Evolutionary conservation across 78 protist species (phyloP), one percentile per base, ranked within the genome.

Genomic region (Guillardia theta): DNA sequence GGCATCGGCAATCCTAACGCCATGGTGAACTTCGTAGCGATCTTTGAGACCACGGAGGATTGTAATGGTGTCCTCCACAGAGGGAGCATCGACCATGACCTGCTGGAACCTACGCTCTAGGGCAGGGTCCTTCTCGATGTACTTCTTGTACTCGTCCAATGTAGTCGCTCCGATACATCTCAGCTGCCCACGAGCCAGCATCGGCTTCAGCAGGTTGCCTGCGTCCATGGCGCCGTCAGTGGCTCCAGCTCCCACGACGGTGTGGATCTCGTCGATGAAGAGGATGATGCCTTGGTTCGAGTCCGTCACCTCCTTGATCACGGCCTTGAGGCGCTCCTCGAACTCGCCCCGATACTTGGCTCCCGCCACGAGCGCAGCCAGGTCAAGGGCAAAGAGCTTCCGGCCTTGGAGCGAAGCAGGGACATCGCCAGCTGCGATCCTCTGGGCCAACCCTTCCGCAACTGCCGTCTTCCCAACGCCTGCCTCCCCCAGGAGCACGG

Each of bases 131-230:
- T 98, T 98, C 96, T 99, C 99, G 47, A 99, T 95, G 94, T 98
- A 92, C 95, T 98, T 88, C 21, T 98, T 54, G 95, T 99, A 99
- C 95, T 99, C 99, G 30, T 96, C 97, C 36, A 96, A 88, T 4
- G 99, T 99, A 4, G 99, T 99, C 4, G 99, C 99, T 39, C 99
- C 99, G 43, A 99, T 97, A 96, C 98, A 97, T 4, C 98, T 97
- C 30, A 99, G 48, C 30, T 41, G 97, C 93, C 99, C 99, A 8
- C 99, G 97, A 6, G 99, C 99, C 8, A 99, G 98, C 96, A 95
- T 78, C 27, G 99, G 99, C 93, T 87, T 78, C 41, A 78, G 90
- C 33, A 78, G 90, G 90, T 78, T 78, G 44, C 50, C 90, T 30
- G 48, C 50, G 48, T 43, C 48, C 50, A 43, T 37, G 48, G 48